A percentile compares a stretch with the other conserved stretches of the same genome.
These are phyloP conservation scores for Phylloporus sp. DNA, from an alignment of 768 basidiomycete genomes.

Conservation along the genomic window DNA sequence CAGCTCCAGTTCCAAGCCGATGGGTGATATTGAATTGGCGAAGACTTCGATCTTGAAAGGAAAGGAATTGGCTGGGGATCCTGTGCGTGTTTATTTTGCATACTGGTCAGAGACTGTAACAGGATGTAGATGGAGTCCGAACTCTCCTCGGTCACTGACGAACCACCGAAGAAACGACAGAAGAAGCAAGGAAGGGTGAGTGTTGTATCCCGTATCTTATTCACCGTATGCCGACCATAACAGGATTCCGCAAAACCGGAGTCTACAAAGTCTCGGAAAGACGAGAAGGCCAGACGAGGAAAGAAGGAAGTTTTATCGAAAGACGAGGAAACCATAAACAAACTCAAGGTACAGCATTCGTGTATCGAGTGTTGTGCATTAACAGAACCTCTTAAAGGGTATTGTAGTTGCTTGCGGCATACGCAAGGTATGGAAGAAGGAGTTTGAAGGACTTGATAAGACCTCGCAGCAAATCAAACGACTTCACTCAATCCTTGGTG, in stretches of 20 bases:
- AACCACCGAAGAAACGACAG: constrained; percentile 47
- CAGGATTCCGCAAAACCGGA: constrained; percentile 17
- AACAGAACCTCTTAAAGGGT: constrained; percentile 37
- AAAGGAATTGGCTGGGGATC: constrained; percentile 10
- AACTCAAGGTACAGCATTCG: constrained; percentile 54
- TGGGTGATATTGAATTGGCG: not conserved
- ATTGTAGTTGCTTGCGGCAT: constrained; percentile 72
- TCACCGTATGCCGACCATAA: not conserved
- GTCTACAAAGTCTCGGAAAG: constrained; percentile 20
- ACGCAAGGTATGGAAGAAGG: constrained; percentile 72
- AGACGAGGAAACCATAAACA: constrained; percentile 73
- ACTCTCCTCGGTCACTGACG: constrained; percentile 56
- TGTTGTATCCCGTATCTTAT: not conserved
- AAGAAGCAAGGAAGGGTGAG: constrained; percentile 39
- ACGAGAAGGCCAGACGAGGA: constrained; percentile 27
- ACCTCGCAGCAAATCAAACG: constrained; percentile 62
- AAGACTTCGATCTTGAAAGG: constrained; percentile 5
- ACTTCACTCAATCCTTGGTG: constrained; percentile 59
- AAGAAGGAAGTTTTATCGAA: constrained; percentile 40
- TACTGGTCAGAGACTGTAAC: constrained; percentile 20
- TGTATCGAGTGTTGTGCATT: not conserved
- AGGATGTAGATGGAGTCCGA: constrained; percentile 39
- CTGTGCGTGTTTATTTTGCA: constrained; percentile 14
- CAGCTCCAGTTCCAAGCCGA: constrained; percentile 5
- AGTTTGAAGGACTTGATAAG: constrained; percentile 57